phyloP scores from a whole-genome alignment of 1,139 yeast species.

The Geotrichum reessii region DNA sequence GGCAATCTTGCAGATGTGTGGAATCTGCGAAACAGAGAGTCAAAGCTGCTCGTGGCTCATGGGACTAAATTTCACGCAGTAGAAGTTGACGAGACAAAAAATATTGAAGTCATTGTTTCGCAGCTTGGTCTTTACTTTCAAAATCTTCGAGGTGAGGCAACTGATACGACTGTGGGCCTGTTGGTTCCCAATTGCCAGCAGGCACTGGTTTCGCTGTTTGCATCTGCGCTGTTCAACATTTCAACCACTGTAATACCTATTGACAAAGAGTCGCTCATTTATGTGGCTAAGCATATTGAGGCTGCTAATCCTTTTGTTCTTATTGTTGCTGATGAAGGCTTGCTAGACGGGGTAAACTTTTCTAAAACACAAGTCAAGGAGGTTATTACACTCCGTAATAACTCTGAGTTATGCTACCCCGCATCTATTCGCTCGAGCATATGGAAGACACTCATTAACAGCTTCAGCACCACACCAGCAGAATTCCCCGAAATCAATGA shows the following conservation, averaged over 20 bases:
- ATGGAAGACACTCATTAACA: slow-evolving; percentile 5
- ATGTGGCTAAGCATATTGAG: slow-evolving; percentile 3
- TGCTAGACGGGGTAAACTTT: slow-evolving; percentile 6
- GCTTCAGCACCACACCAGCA: not conserved
- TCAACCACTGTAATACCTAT: slow-evolving; percentile 9
- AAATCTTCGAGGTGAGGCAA: not conserved
- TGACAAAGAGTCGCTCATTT: slow-evolving; percentile 5
- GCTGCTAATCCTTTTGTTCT: slow-evolving; percentile 15
- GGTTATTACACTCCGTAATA: slow-evolving; percentile 3
- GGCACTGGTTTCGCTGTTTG: slow-evolving; percentile 2
- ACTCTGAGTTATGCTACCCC: not conserved
- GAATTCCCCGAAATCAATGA: slow-evolving; percentile 6
- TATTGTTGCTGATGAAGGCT: slow-evolving; percentile 5
- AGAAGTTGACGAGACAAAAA: not conserved
- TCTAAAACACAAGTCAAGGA: not conserved
- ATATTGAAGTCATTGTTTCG: not conserved
- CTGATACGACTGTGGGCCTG: slow-evolving; percentile 3
- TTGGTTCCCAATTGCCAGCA: slow-evolving; percentile 8
- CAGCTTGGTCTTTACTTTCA: slow-evolving; percentile 1
- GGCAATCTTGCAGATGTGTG: slow-evolving; percentile 58
- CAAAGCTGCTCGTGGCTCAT: not conserved
- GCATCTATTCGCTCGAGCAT: not conserved
- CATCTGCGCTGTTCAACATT: slow-evolving; percentile 13
- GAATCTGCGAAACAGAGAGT: slow-evolving; percentile 31
- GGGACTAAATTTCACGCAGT: not conserved